Base-by-base conservation (phyloP, 1,284 basidiomycete genomes). In the Pseudozyma sp. region DNA sequence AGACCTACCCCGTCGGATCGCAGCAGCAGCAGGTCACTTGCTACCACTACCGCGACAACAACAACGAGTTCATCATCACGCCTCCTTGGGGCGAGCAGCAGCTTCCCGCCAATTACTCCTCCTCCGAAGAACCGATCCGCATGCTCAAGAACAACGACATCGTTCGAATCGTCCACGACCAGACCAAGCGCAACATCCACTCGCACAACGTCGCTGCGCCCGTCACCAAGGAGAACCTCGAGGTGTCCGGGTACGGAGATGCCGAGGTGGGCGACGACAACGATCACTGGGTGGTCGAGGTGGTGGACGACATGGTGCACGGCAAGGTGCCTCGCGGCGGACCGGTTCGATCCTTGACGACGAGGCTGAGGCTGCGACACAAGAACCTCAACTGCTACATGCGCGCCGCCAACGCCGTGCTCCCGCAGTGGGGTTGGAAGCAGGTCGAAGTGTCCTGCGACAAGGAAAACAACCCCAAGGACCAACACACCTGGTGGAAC, bases 371-470 rank as follows among this genome's bases (percentile, higher is more conserved):
- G 54, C 91, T 99, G 87, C 88, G 88, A 69, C 95, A 99, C 85
- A 83, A 90, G 60, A 85, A 86, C 39, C 86, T 92, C 11, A 62
- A 65, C 33, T 84, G 82, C 73, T 98, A 98, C 86, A 86, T 99
- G 46, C 89, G 91, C 24, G 95, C 96, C 4, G 92, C 92, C 52
- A 97, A 96, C 83, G 89, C 90, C 1, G 88, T 93, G 46, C 86
- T 99, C 40, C 96, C 97, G 2, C 93, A 97, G 85, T 99, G 96
- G 97, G 96, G 96, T 24, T 99, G 97, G 89, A 98, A 98, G 86
- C 97, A 99, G 86, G 89, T 97, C 64, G 96, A 99, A 85, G 95
- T 97, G 47, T 92, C 90, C 70, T 99, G 97, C 85, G 90, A 91
- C 66, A 94, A 93, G 86, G 91, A 93, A 82, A 92, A 95, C 84